These are phyloP conservation scores for Teunomyces kruisii DNA, from an alignment of 805 yeast species.

Conservation along the genomic window DNA sequence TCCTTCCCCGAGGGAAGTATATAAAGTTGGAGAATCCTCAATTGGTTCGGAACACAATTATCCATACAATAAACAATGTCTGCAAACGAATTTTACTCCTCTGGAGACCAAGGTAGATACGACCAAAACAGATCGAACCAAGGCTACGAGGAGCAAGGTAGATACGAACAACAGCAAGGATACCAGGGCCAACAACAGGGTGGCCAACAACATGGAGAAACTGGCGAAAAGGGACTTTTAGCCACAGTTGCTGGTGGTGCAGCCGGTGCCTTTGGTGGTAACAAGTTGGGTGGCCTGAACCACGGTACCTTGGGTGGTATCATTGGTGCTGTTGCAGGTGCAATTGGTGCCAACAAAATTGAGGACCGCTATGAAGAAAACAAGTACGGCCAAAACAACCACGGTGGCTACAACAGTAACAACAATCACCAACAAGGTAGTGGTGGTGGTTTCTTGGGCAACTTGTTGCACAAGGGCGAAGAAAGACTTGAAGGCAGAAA, in stretches of 20 bases:
- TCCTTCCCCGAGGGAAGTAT: neutral
- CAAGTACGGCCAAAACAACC: slow-evolving; percentile 9
- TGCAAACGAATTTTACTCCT: slow-evolving; percentile 28
- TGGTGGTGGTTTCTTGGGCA: slow-evolving; percentile 8
- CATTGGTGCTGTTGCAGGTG: slow-evolving; percentile 30
- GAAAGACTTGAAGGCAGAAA: too few relatives aligned
- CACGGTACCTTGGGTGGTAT: slow-evolving; percentile 29
- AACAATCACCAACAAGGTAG: slow-evolving; percentile 2
- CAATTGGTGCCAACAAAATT: slow-evolving; percentile 28
- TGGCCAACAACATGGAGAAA: slow-evolving; percentile 11
- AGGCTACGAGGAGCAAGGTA: slow-evolving; percentile 6
- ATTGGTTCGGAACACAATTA: too few relatives aligned
- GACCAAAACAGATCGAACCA: slow-evolving; percentile 8
- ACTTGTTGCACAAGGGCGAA: slow-evolving; percentile 9
- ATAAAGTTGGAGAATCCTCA: neutral
- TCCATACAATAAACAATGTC: slow-evolving; percentile 17
- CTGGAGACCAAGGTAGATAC: slow-evolving; percentile 23
- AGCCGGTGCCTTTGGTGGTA: slow-evolving; percentile 30
- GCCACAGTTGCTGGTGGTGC: slow-evolving; percentile 29
- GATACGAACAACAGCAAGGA: slow-evolving; percentile 5
- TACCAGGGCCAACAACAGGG: slow-evolving; percentile 7
- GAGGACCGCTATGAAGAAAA: slow-evolving; percentile 21
- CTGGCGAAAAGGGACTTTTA: slow-evolving; percentile 28
- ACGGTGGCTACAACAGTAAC: neutral
- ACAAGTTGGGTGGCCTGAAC: slow-evolving; percentile 21